A percentile compares a stretch with the other conserved stretches of the same genome.
These are phyloP conservation scores for Stagonosporopsis chrysanthemi DNA, from an alignment of 2,329 filamentous ascomycete species.

Conservation along the genomic window DNA sequence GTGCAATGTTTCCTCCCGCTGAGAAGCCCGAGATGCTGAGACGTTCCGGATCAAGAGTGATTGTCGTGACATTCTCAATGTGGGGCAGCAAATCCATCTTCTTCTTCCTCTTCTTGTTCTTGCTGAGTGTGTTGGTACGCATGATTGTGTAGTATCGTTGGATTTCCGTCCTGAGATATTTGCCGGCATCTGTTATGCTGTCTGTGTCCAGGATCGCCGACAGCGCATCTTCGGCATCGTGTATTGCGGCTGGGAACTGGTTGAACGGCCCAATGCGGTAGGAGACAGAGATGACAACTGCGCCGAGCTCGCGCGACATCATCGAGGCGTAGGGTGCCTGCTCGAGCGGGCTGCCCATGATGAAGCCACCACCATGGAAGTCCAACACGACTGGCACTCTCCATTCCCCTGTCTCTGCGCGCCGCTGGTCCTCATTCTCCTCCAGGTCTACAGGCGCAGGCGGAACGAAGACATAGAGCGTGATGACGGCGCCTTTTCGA, in stretches of 20 bases:
- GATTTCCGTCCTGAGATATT: slow-evolving; percentile 45
- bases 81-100: slow-evolving; percentile 21
- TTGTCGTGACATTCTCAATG: slow-evolving; percentile 29
- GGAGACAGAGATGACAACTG: slow-evolving; percentile 57
- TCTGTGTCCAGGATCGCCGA: slow-evolving; percentile 51
- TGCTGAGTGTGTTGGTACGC: slow-evolving; percentile 24
- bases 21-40: slow-evolving; percentile 56
- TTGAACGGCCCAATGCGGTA: slow-evolving; percentile 58
- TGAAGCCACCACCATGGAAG: slow-evolving; percentile 56
- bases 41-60: slow-evolving; percentile 50
- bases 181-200: slow-evolving; percentile 42
- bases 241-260: slow-evolving; percentile 57
- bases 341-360: slow-evolving; percentile 53
- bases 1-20: slow-evolving; percentile 57
- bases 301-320: slow-evolving; percentile 53
- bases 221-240: slow-evolving; percentile 58
- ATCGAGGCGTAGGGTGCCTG: slow-evolving; percentile 58
- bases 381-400: slow-evolving; percentile 52
- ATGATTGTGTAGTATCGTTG: slow-evolving; percentile 44
- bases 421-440: slow-evolving; percentile 27
- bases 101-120: slow-evolving; percentile 25
- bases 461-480: slow-evolving; percentile 54
- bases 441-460: slow-evolving; percentile 42
- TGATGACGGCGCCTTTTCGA: slow-evolving; percentile 48
- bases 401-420: slow-evolving; percentile 38